A percentile compares a stretch with the other conserved stretches of the same genome.
Evolutionary conservation across 1,284 basidiomycete species (phyloP).

Genomic region (Heliocybe sulcata): DNA sequence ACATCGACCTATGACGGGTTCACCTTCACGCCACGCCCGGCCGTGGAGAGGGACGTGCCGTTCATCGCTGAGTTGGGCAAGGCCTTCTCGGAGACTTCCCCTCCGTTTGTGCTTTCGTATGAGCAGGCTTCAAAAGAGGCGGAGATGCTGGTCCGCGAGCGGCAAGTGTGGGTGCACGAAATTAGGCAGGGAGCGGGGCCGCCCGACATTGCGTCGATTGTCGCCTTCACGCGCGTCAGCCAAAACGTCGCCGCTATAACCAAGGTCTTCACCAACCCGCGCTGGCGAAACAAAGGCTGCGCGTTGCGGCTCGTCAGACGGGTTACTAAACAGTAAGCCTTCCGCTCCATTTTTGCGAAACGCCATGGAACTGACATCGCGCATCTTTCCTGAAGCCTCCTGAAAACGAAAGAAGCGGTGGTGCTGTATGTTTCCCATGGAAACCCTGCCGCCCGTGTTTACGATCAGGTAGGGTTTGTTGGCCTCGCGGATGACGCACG

Average conservation of each 20-base stretch:
- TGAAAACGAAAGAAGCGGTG: conserved; percentile 30
- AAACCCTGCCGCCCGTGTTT: conserved; percentile 44
- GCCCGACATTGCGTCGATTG: conserved; percentile 50
- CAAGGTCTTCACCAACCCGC: conserved; percentile 54
- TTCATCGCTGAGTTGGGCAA: conserved; percentile 41
- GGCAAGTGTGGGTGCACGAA: conserved; percentile 56
- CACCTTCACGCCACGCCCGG: conserved; percentile 33
- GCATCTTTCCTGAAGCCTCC: conserved; percentile 19
- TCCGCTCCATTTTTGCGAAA: background rate
- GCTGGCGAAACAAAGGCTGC: conserved; percentile 41
- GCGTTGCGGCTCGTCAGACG: conserved; percentile 48
- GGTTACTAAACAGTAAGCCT: conserved; percentile 42
- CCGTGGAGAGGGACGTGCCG: conserved; percentile 30
- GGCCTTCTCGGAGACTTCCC: conserved; percentile 36
- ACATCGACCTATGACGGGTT: conserved; percentile 17
- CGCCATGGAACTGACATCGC: conserved; percentile 3
- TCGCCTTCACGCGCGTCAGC: conserved; percentile 52
- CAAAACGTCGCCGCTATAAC: conserved; percentile 48
- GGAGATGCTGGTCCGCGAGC: conserved; percentile 32
- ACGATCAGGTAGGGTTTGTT: conserved; percentile 50
- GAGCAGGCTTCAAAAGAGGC: conserved; percentile 45
- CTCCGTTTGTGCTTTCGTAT: conserved; percentile 41
- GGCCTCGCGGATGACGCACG: conserved; percentile 29
- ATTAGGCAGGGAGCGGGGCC: conserved; percentile 18
- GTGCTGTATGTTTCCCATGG: conserved; percentile 48